A percentile compares a stretch with the other conserved stretches of the same genome.
These are phyloP conservation scores for Pseudozyma hubeiensis DNA, from an alignment of 1,284 basidiomycete species.

Conservation along the genomic window DNA sequence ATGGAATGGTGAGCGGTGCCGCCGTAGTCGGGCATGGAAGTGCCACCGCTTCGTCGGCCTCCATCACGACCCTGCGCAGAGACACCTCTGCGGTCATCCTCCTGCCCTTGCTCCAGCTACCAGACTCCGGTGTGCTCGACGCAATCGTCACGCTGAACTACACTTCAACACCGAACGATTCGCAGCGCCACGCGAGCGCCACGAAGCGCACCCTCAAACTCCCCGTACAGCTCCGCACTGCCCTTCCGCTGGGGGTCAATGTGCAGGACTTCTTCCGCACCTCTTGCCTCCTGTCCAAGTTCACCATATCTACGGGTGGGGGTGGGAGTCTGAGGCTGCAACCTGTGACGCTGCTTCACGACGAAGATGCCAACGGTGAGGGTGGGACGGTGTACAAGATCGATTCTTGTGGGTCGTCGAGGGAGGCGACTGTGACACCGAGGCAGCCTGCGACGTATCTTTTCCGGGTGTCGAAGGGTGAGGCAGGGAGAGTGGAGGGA, in stretches of 20 bases:
- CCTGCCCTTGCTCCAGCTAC: constrained; percentile 33
- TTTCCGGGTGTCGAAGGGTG: constrained; percentile 41
- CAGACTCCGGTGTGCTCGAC: constrained; percentile 33
- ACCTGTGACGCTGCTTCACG: constrained; percentile 29
- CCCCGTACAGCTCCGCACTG: constrained; percentile 28
- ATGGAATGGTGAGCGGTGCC: neutral
- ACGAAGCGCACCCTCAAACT: constrained; percentile 25
- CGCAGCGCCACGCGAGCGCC: constrained; percentile 17
- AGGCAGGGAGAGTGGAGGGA: neutral
- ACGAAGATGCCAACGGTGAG: constrained; percentile 1
- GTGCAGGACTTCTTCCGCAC: constrained; percentile 67
- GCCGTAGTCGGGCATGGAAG: neutral
- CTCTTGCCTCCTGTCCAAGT: constrained; percentile 55
- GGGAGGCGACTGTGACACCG: constrained; percentile 47
- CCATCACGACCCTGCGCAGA: constrained; percentile 7
- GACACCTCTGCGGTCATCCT: constrained; percentile 9
- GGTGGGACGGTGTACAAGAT: constrained; percentile 12
- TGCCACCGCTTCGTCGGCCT: neutral
- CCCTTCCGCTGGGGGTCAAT: constrained; percentile 65
- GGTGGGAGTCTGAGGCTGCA: constrained; percentile 36
- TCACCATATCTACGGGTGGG: constrained; percentile 54
- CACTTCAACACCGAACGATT: constrained; percentile 2
- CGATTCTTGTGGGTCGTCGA: constrained; percentile 1
- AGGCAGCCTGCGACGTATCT: constrained; percentile 58
- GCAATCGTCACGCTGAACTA: constrained; percentile 37